Base-by-base conservation (phyloP, 2,329 filamentous ascomycete species). In the Thyridium curvatum region DNA sequence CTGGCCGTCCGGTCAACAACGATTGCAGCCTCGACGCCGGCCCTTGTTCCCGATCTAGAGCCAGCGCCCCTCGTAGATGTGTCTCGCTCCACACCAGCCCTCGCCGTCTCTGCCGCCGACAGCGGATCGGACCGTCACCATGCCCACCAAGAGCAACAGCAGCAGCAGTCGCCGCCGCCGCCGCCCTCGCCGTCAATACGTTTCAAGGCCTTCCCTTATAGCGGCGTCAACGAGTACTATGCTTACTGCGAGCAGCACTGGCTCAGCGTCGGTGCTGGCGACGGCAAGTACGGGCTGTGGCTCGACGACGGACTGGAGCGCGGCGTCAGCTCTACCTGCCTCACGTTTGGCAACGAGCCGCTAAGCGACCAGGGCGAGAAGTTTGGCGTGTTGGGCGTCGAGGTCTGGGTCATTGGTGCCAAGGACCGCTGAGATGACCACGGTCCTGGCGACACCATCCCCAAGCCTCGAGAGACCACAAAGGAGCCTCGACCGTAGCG, bases 161-260 rank as follows among this genome's bases (percentile, higher is more conserved):
- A 21, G 30, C 21, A 32, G 16, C 44, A 43, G 32, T 29, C 46
- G 14, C 53, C 54, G 8, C 51, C 48, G 5, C 52, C 74, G 1
- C 74, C 71, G 18, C 79, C 79, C 4, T 77, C 80, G 4, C 86
- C 91, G 45, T 74, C 80, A 18, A 87, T 97, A 49, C 81, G 93
- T 15, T 98, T 98, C 74, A 96, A 95, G 64, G 91, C 91, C 0
- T 98, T 97, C 53, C 90, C 91, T 0, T 97, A 96, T 56, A 94
- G 86, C 41, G 93, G 93, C 5, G 77, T 94, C 31, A 97, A 98
- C 59, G 93, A 97, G 61, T 98, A 94, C 59, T 88, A 91, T 68
- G 93, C 97, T 49, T 85, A 94, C 53, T 97, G 91, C 62, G 89
- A 97, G 63, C 71, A 79, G 3, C 77, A 82, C 17, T 97, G 86